A percentile compares a stretch with the other conserved stretches of the same genome.
These are phyloP conservation scores for Meira miltonrushii DNA, from an alignment of 1,284 basidiomycete genomes.

Conservation along the genomic window DNA sequence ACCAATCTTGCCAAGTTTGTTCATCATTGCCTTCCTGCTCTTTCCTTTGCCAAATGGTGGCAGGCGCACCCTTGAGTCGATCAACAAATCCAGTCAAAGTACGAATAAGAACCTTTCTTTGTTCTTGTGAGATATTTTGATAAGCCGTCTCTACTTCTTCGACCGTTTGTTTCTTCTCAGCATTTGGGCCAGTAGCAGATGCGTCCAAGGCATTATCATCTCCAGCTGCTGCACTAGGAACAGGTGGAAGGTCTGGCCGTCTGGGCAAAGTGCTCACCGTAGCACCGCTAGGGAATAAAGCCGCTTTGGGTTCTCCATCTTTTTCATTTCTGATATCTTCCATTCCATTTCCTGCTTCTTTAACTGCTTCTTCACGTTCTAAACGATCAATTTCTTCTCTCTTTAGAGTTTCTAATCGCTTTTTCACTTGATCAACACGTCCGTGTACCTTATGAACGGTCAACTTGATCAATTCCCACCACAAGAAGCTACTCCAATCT, in stretches of 20 bases:
- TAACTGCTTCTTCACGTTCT: conserved; percentile 27
- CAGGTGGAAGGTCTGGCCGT: conserved; percentile 8
- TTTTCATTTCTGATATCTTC: conserved; percentile 7
- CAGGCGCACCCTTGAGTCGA: conserved; percentile 8
- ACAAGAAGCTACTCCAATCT: conserved; percentile 44
- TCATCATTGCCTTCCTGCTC: conserved; percentile 8
- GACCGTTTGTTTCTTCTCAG: conserved; percentile 17
- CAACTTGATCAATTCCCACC: conserved; percentile 38
- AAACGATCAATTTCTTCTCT: conserved; percentile 27
- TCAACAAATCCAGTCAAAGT: conserved; percentile 27
- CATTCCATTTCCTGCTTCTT: conserved; percentile 19
- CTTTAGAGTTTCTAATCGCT: conserved; percentile 30
- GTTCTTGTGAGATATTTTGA: conserved; percentile 43
- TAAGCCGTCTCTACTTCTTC: conserved; percentile 29
- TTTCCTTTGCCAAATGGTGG: not conserved
- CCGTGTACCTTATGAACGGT: conserved; percentile 51
- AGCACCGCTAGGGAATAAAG: conserved; percentile 21
- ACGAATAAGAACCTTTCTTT: conserved; percentile 45
- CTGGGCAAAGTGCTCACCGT: not conserved
- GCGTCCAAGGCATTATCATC: not conserved
- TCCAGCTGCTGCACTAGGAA: not conserved
- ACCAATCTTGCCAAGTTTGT: conserved; percentile 39
- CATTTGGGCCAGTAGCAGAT: conserved; percentile 5
- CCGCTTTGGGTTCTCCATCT: conserved; percentile 13
- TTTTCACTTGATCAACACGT: conserved; percentile 44